These are phyloP conservation scores for Ceratobasidium papillatum DNA, from an alignment of 1,284 basidiomycete species.

Conservation along the genomic window DNA sequence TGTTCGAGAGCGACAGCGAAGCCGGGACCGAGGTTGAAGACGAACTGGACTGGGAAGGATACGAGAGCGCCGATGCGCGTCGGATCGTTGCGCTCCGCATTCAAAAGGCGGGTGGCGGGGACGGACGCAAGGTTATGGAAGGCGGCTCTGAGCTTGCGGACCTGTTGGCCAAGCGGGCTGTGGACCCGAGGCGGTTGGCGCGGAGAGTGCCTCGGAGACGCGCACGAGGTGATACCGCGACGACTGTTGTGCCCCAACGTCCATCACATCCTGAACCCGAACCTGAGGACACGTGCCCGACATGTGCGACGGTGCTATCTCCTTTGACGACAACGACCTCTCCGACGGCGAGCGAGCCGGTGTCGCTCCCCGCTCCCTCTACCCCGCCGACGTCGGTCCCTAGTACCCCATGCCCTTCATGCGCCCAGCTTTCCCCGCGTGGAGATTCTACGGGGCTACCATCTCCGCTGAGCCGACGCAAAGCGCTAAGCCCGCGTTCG, in stretches of 20 bases:
- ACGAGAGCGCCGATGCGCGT: constrained; percentile 36
- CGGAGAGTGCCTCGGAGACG: neutral
- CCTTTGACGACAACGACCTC: constrained; percentile 3
- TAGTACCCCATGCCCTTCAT: constrained; percentile 32
- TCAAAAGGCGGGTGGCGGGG: constrained; percentile 19
- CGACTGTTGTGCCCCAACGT: neutral
- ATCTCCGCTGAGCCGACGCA: neutral
- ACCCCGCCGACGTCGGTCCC: constrained; percentile 31
- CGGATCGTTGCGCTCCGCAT: constrained; percentile 26
- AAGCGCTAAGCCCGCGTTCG: constrained; percentile 8
- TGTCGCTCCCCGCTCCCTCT: constrained; percentile 21
- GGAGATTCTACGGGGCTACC: constrained; percentile 22
- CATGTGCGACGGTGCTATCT: constrained; percentile 3
- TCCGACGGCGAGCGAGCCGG: constrained; percentile 13
- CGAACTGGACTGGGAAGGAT: constrained; percentile 36
- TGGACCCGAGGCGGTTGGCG: constrained; percentile 17
- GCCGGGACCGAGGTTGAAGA: constrained; percentile 38
- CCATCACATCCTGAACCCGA: neutral
- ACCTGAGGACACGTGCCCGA: constrained; percentile 22
- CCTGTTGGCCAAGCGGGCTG: constrained; percentile 23
- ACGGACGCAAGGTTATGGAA: constrained; percentile 33
- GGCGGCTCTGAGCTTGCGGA: constrained; percentile 2
- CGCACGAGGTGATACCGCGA: constrained; percentile 11
- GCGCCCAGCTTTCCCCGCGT: constrained; percentile 29
- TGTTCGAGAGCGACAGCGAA: constrained; percentile 38